Evolutionary conservation across 1,284 basidiomycete species (phyloP).

Genomic region (Fomitopsis schrenkii): DNA sequence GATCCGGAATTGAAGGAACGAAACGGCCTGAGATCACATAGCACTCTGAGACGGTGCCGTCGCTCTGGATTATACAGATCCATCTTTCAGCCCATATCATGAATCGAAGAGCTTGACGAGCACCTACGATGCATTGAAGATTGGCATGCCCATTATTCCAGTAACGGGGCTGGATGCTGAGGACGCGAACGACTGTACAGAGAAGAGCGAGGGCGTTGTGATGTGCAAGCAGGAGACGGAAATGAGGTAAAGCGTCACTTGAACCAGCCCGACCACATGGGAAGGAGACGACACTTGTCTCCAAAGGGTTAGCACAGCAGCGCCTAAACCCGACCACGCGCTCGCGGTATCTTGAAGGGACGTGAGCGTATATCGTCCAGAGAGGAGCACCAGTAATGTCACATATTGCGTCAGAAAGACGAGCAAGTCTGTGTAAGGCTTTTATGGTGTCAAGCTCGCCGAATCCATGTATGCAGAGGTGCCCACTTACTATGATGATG

Average conservation of each 20-base stretch:
- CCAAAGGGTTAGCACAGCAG: background rate
- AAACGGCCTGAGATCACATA: background rate
- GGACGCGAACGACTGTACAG: background rate
- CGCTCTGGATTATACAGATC: background rate
- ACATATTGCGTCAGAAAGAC: background rate
- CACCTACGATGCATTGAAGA: background rate
- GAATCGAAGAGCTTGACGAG: background rate
- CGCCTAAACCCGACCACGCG: background rate
- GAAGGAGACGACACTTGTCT: background rate
- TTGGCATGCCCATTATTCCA: background rate
- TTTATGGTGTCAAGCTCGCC: background rate
- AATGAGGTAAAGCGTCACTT: background rate
- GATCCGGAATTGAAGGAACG: background rate
- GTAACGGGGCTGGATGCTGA: too few species aligned
- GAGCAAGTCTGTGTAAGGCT: background rate
- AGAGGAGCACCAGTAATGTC: background rate
- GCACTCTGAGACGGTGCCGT: background rate
- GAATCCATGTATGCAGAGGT: background rate
- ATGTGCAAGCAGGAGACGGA: background rate
- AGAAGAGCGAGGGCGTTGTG: background rate
- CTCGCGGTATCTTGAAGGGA: background rate
- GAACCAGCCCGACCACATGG: background rate
- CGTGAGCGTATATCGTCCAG: background rate
- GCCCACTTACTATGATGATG: background rate
- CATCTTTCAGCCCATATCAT: background rate